phyloP scores from a whole-genome alignment of 129 eudicot species.

The Centrapalus pauciflorus region DNA sequence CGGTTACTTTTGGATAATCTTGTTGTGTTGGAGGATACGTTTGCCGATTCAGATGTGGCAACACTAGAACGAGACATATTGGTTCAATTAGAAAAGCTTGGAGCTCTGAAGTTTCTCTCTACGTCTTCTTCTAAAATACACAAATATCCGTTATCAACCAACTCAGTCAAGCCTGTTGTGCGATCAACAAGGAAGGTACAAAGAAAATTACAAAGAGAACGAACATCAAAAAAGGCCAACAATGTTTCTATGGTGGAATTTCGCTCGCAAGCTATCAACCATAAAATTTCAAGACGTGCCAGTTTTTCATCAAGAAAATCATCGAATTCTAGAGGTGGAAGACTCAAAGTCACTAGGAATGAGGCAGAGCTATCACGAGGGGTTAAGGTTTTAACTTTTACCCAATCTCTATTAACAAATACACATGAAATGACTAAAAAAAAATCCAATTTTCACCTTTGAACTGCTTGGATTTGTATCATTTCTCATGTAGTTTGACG shows the following conservation, averaged over 20 bases:
- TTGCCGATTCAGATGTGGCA: conserved; percentile 50
- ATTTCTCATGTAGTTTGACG: conserved; percentile 11
- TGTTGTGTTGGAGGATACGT: conserved; percentile 52
- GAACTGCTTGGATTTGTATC: not conserved
- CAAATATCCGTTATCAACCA: conserved; percentile 18
- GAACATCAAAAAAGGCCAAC: conserved; percentile 28
- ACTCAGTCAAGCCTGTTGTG: conserved; percentile 39
- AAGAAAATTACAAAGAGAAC: conserved; percentile 47
- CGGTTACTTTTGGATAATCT: conserved; percentile 65
- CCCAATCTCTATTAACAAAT: conserved; percentile 1
- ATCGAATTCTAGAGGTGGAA: conserved; percentile 29
- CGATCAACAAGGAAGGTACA: conserved; percentile 59
- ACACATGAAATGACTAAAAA: not conserved
- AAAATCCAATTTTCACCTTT: not conserved
- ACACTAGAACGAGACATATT: conserved; percentile 66
- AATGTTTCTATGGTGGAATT: conserved; percentile 15
- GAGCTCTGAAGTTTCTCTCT: conserved; percentile 64
- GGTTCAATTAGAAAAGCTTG: conserved; percentile 71
- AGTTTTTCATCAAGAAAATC: conserved; percentile 27
- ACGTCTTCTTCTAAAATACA: conserved; percentile 42
- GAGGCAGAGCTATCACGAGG: conserved; percentile 81
- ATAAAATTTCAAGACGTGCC: conserved; percentile 24
- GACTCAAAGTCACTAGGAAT: conserved; percentile 49
- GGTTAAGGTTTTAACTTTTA: conserved; percentile 53
- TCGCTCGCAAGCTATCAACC: conserved; percentile 19